These are phyloP conservation scores for Dryadomyces quercivorus DNA, from an alignment of 2,329 filamentous ascomycete species.

Conservation along the genomic window DNA sequence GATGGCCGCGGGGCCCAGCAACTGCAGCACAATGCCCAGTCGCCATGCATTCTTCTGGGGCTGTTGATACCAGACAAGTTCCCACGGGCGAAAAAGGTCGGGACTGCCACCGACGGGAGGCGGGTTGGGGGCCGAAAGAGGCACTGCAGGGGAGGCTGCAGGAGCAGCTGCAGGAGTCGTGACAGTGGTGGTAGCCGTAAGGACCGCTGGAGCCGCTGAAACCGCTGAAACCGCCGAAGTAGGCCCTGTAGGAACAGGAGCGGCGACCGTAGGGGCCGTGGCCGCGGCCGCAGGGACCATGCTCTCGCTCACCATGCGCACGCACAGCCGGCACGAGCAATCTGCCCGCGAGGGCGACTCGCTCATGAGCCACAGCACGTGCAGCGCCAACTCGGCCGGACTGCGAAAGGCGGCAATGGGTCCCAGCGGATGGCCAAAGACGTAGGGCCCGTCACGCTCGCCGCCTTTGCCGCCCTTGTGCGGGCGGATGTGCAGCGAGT, in stretches of 20 bases:
- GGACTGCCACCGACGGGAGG: slow-evolving; percentile 3
- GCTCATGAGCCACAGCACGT: slow-evolving; percentile 39
- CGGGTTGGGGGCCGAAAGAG: not conserved
- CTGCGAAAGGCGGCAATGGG: slow-evolving; percentile 27
- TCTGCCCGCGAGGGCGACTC: slow-evolving; percentile 33
- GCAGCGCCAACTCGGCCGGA: slow-evolving; percentile 39
- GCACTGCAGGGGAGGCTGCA: not conserved
- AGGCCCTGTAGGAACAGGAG: not conserved
- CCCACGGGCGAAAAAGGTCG: slow-evolving; percentile 20
- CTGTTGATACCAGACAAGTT: slow-evolving; percentile 23
- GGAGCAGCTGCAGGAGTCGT: slow-evolving; percentile 1
- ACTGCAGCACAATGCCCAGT: slow-evolving; percentile 20
- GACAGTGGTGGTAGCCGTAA: slow-evolving; percentile 2
- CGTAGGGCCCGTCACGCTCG: slow-evolving; percentile 50
- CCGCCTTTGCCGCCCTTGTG: slow-evolving; percentile 7
- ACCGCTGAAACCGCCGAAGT: no score
- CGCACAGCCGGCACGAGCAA: slow-evolving; percentile 38
- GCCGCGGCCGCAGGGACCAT: not conserved
- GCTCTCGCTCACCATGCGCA: slow-evolving; percentile 16
- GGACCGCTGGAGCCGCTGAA: no score
- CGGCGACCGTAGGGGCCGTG: not conserved
- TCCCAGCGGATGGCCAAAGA: slow-evolving; percentile 13
- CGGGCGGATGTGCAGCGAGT: slow-evolving; percentile 11
- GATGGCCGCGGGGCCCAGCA: slow-evolving; percentile 2
- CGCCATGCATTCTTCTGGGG: slow-evolving; percentile 20